Conservation (phyloP, 768 basidiomycete species). For the Leccinum disarticulatum region DNA sequence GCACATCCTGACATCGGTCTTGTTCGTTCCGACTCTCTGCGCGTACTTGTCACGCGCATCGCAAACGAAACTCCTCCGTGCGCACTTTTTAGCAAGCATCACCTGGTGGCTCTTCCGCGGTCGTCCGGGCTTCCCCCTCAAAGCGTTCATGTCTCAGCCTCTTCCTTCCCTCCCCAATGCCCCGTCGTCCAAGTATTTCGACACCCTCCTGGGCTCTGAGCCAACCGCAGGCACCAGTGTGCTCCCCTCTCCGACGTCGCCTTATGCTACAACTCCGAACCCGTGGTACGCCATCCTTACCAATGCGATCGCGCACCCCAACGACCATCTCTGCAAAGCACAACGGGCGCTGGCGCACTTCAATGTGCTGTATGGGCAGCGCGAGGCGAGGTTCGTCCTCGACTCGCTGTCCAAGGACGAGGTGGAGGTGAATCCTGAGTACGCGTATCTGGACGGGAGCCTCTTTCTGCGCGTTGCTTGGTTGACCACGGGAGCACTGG, state of each 20-base stretch:
- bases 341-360: slow-evolving; percentile 52
- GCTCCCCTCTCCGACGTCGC: slow-evolving; percentile 36
- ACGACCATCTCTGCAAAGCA: slow-evolving; percentile 54
- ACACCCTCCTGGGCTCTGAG: slow-evolving; percentile 22
- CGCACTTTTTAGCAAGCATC: slow-evolving; percentile 53
- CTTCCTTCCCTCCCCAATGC: slow-evolving; percentile 21
- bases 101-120: slow-evolving; percentile 59
- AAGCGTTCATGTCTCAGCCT: slow-evolving; percentile 45
- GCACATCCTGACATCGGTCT: slow-evolving; percentile 67
- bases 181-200: slow-evolving; percentile 23
- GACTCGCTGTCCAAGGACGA: slow-evolving; percentile 22
- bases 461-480: slow-evolving; percentile 60
- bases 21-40: slow-evolving; percentile 57
- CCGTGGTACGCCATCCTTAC: slow-evolving; percentile 60
- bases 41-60: slow-evolving; percentile 56
- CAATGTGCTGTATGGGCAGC: slow-evolving; percentile 43
- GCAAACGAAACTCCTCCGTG: slow-evolving; percentile 53
- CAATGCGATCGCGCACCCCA: slow-evolving; percentile 52
- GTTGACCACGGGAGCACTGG: slow-evolving; percentile 45
- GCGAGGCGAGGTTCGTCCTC: slow-evolving; percentile 35
- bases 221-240: slow-evolving; percentile 22
- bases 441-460: slow-evolving; percentile 54
- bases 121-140: slow-evolving; percentile 48
- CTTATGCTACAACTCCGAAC: slow-evolving; percentile 44
- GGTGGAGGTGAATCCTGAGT: slow-evolving; percentile 43